A percentile compares a stretch with the other conserved stretches of the same genome.
These are phyloP conservation scores for Trifolium repens DNA, from an alignment of 306 rosid species.

Conservation along the genomic window DNA sequence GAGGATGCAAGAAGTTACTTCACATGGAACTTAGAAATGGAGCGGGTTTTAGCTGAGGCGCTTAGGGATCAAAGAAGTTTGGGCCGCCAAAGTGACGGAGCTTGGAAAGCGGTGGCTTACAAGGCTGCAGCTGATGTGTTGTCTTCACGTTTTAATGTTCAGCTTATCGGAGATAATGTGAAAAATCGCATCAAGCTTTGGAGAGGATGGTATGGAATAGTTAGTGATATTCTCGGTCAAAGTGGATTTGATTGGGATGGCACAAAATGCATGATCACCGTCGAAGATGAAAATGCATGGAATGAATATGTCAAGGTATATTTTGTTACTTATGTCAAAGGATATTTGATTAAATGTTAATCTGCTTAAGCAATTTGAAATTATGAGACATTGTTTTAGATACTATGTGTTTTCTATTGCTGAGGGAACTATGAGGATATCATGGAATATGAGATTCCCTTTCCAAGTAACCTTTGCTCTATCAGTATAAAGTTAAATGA, in stretches of 20 bases:
- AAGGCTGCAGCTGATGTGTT: too few relatives aligned
- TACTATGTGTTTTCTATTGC: conserved; percentile 17
- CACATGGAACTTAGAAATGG: neutral
- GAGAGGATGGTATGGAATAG: neutral
- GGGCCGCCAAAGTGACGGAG: neutral
- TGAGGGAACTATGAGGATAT: neutral
- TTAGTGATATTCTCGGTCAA: neutral
- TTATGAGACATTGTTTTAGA: too few relatives aligned
- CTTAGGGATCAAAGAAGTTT: neutral
- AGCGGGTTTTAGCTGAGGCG: neutral
- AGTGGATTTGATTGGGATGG: neutral
- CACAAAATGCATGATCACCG: neutral
- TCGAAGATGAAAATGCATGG: neutral
- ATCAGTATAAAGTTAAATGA: too few relatives aligned
- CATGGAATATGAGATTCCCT: neutral
- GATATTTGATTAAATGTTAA: too few relatives aligned
- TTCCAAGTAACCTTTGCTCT: too few relatives aligned
- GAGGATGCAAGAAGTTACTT: neutral
- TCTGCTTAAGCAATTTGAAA: too few relatives aligned
- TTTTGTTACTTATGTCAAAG: too few relatives aligned
- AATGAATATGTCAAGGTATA: neutral
- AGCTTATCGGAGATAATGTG: too few relatives aligned
- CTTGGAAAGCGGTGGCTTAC: too few relatives aligned
- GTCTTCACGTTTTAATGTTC: too few relatives aligned
- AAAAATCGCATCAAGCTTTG: too few relatives aligned